Evolutionary conservation across 1,139 yeast species (phyloP).

Genomic region (Hyphopichia pseudoburtonii): DNA sequence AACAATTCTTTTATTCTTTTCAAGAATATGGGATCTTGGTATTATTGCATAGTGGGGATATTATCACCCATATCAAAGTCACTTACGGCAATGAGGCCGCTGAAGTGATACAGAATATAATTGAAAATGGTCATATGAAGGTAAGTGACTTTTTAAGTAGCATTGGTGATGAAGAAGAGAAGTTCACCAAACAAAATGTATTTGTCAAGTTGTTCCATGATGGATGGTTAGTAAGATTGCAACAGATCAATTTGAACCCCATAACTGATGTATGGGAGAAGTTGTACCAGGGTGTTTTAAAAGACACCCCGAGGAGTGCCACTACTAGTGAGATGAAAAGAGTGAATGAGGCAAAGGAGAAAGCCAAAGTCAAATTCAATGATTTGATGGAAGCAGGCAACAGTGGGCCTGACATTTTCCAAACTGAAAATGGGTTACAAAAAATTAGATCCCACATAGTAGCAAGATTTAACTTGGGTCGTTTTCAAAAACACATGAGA

Average conservation of each 20-base stretch:
- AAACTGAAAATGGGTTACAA: conserved; percentile 32
- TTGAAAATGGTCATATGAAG: conserved; percentile 63
- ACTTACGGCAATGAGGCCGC: conserved; percentile 51
- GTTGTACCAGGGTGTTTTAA: conserved; percentile 52
- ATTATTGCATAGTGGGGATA: conserved; percentile 75
- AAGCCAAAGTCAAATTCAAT: conserved; percentile 48
- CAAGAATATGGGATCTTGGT: conserved; percentile 64
- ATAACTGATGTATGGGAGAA: conserved; percentile 57
- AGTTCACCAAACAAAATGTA: conserved; percentile 29
- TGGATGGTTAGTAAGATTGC: conserved; percentile 52
- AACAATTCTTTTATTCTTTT: conserved; percentile 54
- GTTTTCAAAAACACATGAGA: conserved; percentile 69
- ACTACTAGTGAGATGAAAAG: conserved; percentile 62
- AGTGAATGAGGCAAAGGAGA: conserved; percentile 61
- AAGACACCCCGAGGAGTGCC: conserved; percentile 49
- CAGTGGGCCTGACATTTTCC: conserved; percentile 30
- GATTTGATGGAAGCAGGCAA: conserved; percentile 34
- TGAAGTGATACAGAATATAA: conserved; percentile 70
- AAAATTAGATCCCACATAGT: conserved; percentile 51
- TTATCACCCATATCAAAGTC: conserved; percentile 52
- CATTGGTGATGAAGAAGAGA: conserved; percentile 26
- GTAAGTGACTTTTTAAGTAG: conserved; percentile 56
- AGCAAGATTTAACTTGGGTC: conserved; percentile 61
- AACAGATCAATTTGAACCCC: conserved; percentile 46
- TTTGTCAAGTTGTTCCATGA: conserved; percentile 51